Conservation (phyloP, 2,329 filamentous ascomycete genomes). For the Botrytis byssoidea region DNA sequence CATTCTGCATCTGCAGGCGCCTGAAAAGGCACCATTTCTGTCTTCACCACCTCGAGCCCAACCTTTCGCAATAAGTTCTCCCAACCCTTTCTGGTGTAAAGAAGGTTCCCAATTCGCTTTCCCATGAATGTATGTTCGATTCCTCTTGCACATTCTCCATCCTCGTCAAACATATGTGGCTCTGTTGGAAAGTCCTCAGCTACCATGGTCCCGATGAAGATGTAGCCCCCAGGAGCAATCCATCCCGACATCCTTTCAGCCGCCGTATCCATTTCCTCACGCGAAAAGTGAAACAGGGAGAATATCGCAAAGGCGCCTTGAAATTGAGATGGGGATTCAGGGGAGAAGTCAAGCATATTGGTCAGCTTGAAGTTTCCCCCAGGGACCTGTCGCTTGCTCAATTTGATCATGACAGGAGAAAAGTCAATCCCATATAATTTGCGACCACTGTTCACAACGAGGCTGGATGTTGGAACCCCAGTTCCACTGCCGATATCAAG, state of each 20-base stretch:
- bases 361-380: slow-evolving; percentile 23
- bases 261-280: slow-evolving; percentile 22
- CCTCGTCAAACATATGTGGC: slow-evolving; percentile 7
- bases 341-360: slow-evolving; percentile 26
- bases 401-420: slow-evolving; percentile 37
- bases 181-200: slow-evolving; percentile 12
- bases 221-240: slow-evolving; percentile 23
- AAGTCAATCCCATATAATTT: slow-evolving; percentile 32
- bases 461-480: slow-evolving; percentile 36
- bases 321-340: slow-evolving; percentile 8
- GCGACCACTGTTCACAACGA: slow-evolving; percentile 25
- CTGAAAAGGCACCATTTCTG: slow-evolving; percentile 1
- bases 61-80: slow-evolving; percentile 8
- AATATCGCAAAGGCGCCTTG: slow-evolving; percentile 24
- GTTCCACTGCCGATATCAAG: slow-evolving; percentile 41
- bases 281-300: slow-evolving; percentile 23
- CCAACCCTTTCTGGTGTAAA: slow-evolving; percentile 4
- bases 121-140: slow-evolving; percentile 13
- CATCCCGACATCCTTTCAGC: slow-evolving; percentile 21
- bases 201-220: slow-evolving; percentile 26
- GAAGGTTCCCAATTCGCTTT: neutral
- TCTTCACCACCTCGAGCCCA: slow-evolving; percentile 7
- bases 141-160: slow-evolving; percentile 4
- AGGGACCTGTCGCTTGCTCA: slow-evolving; percentile 23
- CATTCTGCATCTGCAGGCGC: neutral